A percentile compares a stretch with the other conserved stretches of the same genome.
Conservation (phyloP, 768 basidiomycete genomes). For the Leccinum subgranulosum region DNA sequence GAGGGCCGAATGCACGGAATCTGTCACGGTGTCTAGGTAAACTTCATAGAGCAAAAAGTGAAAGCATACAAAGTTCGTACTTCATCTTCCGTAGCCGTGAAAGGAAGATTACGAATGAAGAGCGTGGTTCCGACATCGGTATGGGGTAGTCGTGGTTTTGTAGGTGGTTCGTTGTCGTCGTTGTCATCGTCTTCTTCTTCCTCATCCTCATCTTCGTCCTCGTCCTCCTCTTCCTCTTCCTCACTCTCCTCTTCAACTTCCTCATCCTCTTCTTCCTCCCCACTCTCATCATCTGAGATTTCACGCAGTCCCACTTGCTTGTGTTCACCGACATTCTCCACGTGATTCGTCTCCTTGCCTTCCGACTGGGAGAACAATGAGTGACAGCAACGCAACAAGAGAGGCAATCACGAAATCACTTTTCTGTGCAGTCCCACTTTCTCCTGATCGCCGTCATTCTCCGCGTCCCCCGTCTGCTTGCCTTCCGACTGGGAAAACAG, state of each 20-base stretch:
- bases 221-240: constrained; percentile 28
- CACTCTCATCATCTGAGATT: constrained; percentile 27
- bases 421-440: constrained; percentile 43
- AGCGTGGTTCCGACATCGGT: constrained; percentile 89
- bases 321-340: constrained; percentile 36
- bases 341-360: constrained; percentile 25
- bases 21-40: constrained; percentile 28
- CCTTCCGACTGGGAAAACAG: constrained; percentile 41
- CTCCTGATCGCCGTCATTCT: constrained; percentile 22
- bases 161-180: constrained; percentile 39
- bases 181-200: constrained; percentile 1
- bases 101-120: constrained; percentile 93
- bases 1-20: constrained; percentile 87
- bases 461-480: constrained; percentile 20
- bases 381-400: not conserved
- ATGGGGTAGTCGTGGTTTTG: constrained; percentile 69
- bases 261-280: constrained; percentile 26
- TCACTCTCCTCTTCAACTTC: constrained; percentile 6
- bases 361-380: constrained; percentile 37
- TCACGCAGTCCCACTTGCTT: constrained; percentile 45
- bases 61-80: constrained; percentile 70
- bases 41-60: not conserved
- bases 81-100: constrained; percentile 91
- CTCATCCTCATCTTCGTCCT: constrained; percentile 24
- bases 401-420: constrained; percentile 38